phyloP scores from a whole-genome alignment of 129 eudicot genomes.

The Glebionis coronaria region DNA sequence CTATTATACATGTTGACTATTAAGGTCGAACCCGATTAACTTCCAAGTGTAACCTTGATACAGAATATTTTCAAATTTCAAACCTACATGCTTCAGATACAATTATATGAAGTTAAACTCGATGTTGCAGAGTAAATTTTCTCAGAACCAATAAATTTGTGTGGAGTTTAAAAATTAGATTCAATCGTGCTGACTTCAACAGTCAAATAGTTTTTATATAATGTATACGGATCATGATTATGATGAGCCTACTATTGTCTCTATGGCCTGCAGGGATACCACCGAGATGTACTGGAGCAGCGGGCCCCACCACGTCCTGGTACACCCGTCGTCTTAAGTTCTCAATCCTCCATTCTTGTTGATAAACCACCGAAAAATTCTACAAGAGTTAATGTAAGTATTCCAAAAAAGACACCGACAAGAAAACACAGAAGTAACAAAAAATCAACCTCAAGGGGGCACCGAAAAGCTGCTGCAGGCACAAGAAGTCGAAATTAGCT shows the following conservation, averaged over 20 bases:
- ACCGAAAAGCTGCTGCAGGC: constrained; percentile 59
- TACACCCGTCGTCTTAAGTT: constrained; percentile 26
- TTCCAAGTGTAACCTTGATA: constrained; percentile 1
- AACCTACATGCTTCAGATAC: background rate
- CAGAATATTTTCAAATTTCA: background rate
- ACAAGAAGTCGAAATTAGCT: constrained; percentile 28
- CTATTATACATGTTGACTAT: constrained; percentile 10
- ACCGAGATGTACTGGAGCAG: constrained; percentile 66
- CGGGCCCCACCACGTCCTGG: constrained; percentile 51
- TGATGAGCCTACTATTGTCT: background rate
- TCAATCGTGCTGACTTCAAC: constrained; percentile 6
- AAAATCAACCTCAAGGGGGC: constrained; percentile 54
- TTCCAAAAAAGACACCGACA: constrained; percentile 30
- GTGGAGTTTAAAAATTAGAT: background rate
- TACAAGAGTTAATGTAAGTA: constrained; percentile 18
- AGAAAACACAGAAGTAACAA: constrained; percentile 45
- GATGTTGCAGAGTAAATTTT: background rate
- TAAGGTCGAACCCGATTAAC: constrained; percentile 15
- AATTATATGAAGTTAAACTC: background rate
- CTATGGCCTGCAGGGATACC: constrained; percentile 59
- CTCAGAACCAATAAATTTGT: background rate
- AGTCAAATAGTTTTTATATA: constrained; percentile 1
- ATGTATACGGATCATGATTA: constrained; percentile 3
- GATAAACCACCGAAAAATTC: constrained; percentile 21
- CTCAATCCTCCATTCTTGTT: constrained; percentile 35